phyloP scores from a whole-genome alignment of 2,329 filamentous ascomycete species.

The Calonectria pseudoreteaudii region DNA sequence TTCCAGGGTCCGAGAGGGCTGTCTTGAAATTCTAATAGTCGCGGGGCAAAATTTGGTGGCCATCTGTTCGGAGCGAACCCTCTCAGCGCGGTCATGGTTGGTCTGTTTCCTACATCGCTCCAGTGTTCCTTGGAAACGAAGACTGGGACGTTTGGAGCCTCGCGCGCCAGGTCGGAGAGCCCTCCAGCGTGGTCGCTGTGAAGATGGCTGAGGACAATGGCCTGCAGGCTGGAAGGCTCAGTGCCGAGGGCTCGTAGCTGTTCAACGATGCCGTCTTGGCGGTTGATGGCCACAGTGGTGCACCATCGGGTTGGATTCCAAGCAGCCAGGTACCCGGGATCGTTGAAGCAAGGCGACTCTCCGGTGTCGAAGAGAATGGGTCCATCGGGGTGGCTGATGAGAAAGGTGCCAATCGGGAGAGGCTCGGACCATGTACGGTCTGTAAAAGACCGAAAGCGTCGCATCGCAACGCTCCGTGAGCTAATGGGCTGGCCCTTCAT shows the following conservation, averaged over 20 bases:
- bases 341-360: constrained; percentile 18
- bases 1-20: constrained; percentile 8
- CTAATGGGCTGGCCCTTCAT: constrained; percentile 6
- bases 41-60: constrained; percentile 13
- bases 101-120: constrained; percentile 3
- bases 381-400: constrained; percentile 13
- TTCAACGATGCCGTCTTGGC: constrained; percentile 6
- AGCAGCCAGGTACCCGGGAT: constrained; percentile 1
- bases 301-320: constrained; percentile 1
- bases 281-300: background rate
- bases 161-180: background rate
- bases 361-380: constrained; percentile 18
- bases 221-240: constrained; percentile 2
- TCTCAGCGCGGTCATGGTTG: background rate
- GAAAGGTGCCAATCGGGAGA: constrained; percentile 14
- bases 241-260: constrained; percentile 5
- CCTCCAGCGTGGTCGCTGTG: constrained; percentile 21
- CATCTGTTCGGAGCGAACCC: constrained; percentile 12
- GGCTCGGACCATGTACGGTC: constrained; percentile 15
- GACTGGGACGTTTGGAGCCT: constrained; percentile 9
- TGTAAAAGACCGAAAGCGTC: constrained; percentile 8
- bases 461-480: background rate
- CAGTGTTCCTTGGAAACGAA: constrained; percentile 13
- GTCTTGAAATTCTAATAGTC: background rate
- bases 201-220: constrained; percentile 20